Conservation (phyloP, 345 rosid species). For the Arabis hirsuta region DNA sequence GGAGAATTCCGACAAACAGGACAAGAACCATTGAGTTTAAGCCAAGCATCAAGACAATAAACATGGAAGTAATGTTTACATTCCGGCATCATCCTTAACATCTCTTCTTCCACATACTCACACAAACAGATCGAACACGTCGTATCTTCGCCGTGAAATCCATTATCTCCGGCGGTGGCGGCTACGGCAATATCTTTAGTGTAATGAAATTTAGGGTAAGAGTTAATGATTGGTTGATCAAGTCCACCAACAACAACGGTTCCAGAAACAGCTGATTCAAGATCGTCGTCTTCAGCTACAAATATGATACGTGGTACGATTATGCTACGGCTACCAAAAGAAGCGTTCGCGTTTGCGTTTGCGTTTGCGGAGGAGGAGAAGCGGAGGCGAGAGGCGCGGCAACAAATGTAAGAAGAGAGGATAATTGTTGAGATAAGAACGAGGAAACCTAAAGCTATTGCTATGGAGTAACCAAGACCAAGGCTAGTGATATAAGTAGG, state of each 20-base stretch:
- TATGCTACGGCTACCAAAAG: conserved; percentile 52
- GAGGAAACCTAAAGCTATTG: conserved; percentile 88
- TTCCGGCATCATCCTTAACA: conserved; percentile 98
- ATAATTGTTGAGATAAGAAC: conserved; percentile 83
- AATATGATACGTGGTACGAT: conserved; percentile 87
- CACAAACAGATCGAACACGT: conserved; percentile 92
- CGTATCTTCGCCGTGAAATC: conserved; percentile 28
- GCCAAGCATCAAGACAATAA: conserved; percentile 87
- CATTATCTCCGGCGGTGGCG: neutral
- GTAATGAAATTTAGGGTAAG: conserved; percentile 82
- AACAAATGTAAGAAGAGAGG: conserved; percentile 90
- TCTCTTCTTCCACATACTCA: conserved; percentile 86
- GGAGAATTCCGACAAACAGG: conserved; percentile 99
- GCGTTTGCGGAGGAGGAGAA: conserved; percentile 29
- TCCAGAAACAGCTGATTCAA: conserved; percentile 37
- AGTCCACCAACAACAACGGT: conserved; percentile 65
- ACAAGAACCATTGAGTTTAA: conserved; percentile 94
- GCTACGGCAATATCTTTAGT: conserved; percentile 41
- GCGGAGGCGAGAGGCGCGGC: conserved; percentile 66
- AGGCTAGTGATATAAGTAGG: conserved; percentile 62
- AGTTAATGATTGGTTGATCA: conserved; percentile 74
- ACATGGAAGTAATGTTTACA: conserved; percentile 88
- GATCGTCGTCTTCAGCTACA: conserved; percentile 82
- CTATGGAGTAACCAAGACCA: conserved; percentile 96
- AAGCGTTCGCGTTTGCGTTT: conserved; percentile 6